Evolutionary conservation across 2,329 filamentous ascomycete genomes (phyloP).

Genomic region (Fragosphaeria purpurea): DNA sequence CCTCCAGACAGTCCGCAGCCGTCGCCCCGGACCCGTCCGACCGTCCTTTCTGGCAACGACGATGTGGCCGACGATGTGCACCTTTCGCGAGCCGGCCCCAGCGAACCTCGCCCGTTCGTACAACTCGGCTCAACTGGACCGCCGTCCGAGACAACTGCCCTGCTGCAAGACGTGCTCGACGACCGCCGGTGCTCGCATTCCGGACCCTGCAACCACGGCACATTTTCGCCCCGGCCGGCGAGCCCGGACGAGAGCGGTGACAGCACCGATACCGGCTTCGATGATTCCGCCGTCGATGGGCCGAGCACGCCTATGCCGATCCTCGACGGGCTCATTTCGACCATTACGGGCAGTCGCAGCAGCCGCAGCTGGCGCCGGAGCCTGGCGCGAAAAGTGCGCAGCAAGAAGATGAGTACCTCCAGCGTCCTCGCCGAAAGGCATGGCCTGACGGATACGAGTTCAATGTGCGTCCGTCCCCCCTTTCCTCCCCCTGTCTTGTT

Average conservation of each 20-base stretch:
- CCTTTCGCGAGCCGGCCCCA: constrained; percentile 9
- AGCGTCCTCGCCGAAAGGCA: constrained; percentile 61
- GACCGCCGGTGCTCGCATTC: constrained; percentile 30
- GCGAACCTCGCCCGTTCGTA: constrained; percentile 12
- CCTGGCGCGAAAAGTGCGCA: constrained; percentile 20
- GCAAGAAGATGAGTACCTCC: constrained; percentile 62
- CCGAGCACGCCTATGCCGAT: constrained; percentile 26
- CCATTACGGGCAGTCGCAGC: constrained; percentile 28
- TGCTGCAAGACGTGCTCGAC: constrained; percentile 30
- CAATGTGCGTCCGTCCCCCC: constrained; percentile 51
- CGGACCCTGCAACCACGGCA: constrained; percentile 58
- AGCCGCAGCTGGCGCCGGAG: constrained; percentile 37
- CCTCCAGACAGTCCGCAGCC: constrained; percentile 6
- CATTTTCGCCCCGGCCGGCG: constrained; percentile 59
- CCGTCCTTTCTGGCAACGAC: constrained; percentile 9
- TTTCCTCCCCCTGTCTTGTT: no score
- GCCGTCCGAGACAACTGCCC: constrained; percentile 39
- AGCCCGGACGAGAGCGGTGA: constrained; percentile 32
- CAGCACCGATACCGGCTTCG: constrained; percentile 21
- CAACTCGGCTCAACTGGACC: neutral
- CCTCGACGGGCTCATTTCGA: constrained; percentile 29
- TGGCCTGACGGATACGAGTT: constrained; percentile 60
- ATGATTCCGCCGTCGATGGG: constrained; percentile 22
- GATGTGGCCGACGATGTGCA: constrained; percentile 9
- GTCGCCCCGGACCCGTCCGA: constrained; percentile 9